Percentiles rank a stretch among this genome's conserved stretches.
Evolutionary conservation across 2,329 filamentous ascomycete species (phyloP).

Genomic region (Macrophomina tecta): DNA sequence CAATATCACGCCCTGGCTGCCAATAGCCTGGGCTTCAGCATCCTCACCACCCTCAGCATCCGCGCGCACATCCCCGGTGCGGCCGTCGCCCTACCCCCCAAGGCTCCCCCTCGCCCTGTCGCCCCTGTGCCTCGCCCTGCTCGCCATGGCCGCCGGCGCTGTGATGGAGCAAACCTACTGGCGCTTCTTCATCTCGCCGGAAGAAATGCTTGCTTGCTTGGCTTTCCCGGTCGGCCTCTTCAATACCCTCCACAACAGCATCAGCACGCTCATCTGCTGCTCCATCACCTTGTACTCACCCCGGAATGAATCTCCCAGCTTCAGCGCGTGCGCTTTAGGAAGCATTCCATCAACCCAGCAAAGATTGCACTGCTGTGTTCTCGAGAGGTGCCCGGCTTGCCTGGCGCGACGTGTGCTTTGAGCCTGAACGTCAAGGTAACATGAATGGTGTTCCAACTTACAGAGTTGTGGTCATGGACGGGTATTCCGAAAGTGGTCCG

Average conservation of each 20-base stretch:
- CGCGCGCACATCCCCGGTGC: conserved; percentile 45
- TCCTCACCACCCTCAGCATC: conserved; percentile 57
- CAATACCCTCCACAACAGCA: conserved; percentile 62
- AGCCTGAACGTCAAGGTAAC: too few relatives aligned
- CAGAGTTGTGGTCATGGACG: too few relatives aligned
- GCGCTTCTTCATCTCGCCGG: conserved; percentile 54
- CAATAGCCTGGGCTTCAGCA: conserved; percentile 45
- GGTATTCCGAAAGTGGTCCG: too few relatives aligned
- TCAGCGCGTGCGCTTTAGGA: conserved; percentile 62
- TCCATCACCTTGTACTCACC: conserved; percentile 55
- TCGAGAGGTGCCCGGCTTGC: too few relatives aligned
- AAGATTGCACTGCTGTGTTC: too few relatives aligned
- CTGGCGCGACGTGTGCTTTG: too few relatives aligned
- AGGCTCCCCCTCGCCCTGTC: conserved; percentile 56
- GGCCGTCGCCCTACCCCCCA: conserved; percentile 38
- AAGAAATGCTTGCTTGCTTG: conserved; percentile 54
- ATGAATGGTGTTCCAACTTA: too few relatives aligned
- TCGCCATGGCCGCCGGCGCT: conserved; percentile 60
- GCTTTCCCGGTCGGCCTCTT: conserved; percentile 56
- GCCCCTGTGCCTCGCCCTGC: conserved; percentile 57
- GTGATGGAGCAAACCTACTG: conserved; percentile 64
- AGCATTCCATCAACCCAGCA: conserved; percentile 51
- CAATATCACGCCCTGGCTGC: conserved; percentile 57
- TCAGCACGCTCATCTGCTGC: conserved; percentile 62
- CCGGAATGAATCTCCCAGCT: conserved; percentile 63